Percentiles rank a stretch among this genome's conserved stretches.
These are phyloP conservation scores for Wickerhamiella alocasiicola DNA, from an alignment of 805 yeast genomes.

Conservation along the genomic window DNA sequence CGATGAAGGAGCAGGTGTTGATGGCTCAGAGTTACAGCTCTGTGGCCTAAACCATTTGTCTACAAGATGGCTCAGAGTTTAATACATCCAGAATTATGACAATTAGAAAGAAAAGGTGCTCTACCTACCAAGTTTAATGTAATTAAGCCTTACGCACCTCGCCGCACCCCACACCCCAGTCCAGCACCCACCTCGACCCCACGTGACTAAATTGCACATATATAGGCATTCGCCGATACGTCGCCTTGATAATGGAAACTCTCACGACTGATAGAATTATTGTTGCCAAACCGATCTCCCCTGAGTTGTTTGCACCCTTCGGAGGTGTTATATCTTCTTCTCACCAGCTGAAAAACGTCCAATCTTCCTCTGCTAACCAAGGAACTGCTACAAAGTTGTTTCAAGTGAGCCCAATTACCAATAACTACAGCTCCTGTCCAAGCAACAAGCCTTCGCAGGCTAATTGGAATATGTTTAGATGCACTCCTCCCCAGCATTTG, in stretches of 20 bases:
- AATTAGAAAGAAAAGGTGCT: too few species aligned
- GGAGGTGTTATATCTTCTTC: constrained; percentile 73
- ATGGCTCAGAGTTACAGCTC: too few species aligned
- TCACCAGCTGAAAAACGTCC: constrained; percentile 45
- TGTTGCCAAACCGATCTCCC: constrained; percentile 50
- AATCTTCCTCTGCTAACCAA: constrained; percentile 57
- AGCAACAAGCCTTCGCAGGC: constrained; percentile 39
- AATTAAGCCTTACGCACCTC: too few species aligned
- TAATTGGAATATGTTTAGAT: constrained; percentile 73
- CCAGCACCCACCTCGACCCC: too few species aligned
- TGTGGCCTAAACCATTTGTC: too few species aligned
- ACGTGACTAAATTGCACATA: too few species aligned
- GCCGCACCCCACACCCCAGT: too few species aligned
- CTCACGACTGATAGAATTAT: not conserved
- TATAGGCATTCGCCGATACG: too few species aligned
- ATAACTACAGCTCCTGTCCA: constrained; percentile 30
- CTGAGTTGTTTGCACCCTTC: constrained; percentile 48
- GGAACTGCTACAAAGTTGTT: constrained; percentile 83
- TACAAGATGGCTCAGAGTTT: too few species aligned
- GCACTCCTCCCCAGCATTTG: constrained; percentile 61
- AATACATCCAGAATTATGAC: too few species aligned
- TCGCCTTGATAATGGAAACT: not conserved
- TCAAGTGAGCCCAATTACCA: constrained; percentile 56
- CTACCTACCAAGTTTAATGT: too few species aligned
- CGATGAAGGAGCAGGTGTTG: too few species aligned